Evolutionary conservation across 177 flowering plant species (phyloP).

Genomic region (Telopea speciosissima): DNA sequence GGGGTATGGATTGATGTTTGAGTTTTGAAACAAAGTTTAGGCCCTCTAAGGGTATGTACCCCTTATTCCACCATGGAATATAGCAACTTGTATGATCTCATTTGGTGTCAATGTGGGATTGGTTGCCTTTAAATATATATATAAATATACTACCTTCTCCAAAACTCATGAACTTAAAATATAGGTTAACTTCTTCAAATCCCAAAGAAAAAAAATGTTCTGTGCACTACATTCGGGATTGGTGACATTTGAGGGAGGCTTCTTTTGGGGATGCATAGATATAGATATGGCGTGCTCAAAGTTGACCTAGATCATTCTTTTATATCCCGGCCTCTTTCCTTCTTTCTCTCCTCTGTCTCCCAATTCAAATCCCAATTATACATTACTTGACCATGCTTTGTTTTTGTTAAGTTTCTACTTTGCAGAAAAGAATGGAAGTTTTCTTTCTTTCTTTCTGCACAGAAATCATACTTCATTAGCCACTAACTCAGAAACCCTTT

Average conservation of each 20-base stretch:
- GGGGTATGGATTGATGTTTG: no score
- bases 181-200: background rate
- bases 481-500: background rate
- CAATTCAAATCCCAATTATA: background rate
- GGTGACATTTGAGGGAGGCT: conserved; percentile 40
- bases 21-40: no score
- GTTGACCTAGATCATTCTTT: conserved; percentile 28
- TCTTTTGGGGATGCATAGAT: conserved; percentile 29
- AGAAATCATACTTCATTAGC: background rate
- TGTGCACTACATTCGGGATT: conserved; percentile 10
- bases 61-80: no score
- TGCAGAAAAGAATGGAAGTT: background rate
- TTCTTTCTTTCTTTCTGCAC: background rate
- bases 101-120: no score
- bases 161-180: background rate
- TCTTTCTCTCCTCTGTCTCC: background rate
- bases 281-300: conserved; percentile 5
- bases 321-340: background rate
- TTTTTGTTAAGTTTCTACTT: conserved; percentile 1
- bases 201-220: background rate
- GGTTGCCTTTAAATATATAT: no score
- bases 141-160: no score
- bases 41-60: no score
- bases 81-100: no score
- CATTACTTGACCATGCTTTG: background rate